Percentiles rank a stretch among this genome's conserved stretches.
phyloP scores from a whole-genome alignment of 2,329 filamentous ascomycete genomes.

The Aspergillus tamarii region DNA sequence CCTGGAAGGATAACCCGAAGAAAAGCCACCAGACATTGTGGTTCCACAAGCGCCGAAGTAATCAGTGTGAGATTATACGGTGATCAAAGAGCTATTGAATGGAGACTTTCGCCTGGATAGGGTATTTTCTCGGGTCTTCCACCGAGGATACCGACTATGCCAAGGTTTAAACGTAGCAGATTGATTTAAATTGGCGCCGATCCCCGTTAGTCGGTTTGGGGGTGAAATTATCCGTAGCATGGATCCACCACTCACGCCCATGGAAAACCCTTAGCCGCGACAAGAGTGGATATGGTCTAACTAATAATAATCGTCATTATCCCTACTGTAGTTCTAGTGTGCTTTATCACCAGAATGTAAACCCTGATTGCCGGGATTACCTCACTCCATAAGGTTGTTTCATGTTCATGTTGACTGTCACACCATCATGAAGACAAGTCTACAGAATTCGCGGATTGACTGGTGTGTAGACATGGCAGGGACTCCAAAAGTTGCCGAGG shows the following conservation, averaged over 20 bases:
- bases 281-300: background rate
- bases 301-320: background rate
- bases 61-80: background rate
- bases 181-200: slow-evolving; percentile 7
- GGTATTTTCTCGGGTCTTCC: background rate
- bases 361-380: background rate
- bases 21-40: background rate
- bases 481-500: background rate
- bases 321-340: background rate
- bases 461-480: background rate
- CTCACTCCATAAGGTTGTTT: background rate
- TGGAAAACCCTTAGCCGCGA: background rate
- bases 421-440: background rate
- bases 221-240: slow-evolving; percentile 1
- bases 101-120: background rate
- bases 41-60: background rate
- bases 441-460: background rate
- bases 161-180: slow-evolving; percentile 3
- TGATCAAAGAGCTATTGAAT: too few species aligned
- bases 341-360: background rate
- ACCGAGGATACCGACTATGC: background rate
- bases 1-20: background rate
- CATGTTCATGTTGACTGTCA: background rate
- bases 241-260: slow-evolving; percentile 1
- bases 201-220: background rate